Evolutionary conservation across 306 rosid genomes (phyloP), one percentile per base, ranked within the genome.

Genomic region (Vigna trinervia): DNA sequence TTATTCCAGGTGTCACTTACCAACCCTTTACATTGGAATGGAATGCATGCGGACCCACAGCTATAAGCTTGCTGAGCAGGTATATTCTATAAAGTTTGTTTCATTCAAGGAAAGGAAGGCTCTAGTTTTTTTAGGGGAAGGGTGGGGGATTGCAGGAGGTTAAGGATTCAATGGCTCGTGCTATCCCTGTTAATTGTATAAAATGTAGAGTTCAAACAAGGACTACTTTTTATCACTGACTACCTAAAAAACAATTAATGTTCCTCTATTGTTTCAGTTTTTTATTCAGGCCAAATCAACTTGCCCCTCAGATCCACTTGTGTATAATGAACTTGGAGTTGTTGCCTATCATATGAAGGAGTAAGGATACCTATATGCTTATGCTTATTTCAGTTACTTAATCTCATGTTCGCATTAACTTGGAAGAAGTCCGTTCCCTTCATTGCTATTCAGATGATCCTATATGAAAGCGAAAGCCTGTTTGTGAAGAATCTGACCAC

Each of bases 31-130:
- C 86, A 95, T 95, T 84, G 99, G 99, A 77, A 95, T 95, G 99
- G 99, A 92, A 84, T 95, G 96, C 87, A 89, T 95, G 99, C 90
- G 99, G 65, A 95, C 99, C 39, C 97, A 91, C 88, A 95, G 97
- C 79, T 92, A 84, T 78, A 95, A 95, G 92, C 97, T 95, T 81
- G 99, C 97, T 8, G 97, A 92, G 82, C 97, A 95, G 99, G 99
- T 95, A 74, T 73, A 38, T 63, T 30, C 23, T 58, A 47, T 34
- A 64, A 56, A 59, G 73, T 73, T 76, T 65, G 46, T 26, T 28
- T 2, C 8, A 58, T 77, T 43, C 61, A 23, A 41, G 13, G 14
- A 6, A 1, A 52, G 65, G 52, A 28, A 43, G 82, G 26, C 59
- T 34, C 5, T n/a, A 6, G 8, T 51, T 6, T 1, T 28, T 23